Evolutionary conservation across 768 basidiomycete genomes (phyloP).

Genomic region (Tylopilus balloui): DNA sequence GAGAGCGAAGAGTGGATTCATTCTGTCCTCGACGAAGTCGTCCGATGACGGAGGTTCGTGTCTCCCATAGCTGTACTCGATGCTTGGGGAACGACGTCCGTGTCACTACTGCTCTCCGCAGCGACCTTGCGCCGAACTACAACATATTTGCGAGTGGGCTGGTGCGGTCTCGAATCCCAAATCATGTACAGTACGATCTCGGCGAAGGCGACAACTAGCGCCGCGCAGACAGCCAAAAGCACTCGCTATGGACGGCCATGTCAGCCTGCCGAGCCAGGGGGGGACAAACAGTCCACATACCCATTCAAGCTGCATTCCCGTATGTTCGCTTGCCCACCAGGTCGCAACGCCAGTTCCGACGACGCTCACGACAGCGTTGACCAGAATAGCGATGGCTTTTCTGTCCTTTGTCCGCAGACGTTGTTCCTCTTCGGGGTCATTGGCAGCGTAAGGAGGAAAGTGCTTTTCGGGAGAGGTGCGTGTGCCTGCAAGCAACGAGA

Average conservation of each 20-base stretch:
- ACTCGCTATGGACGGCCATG: constrained; percentile 41
- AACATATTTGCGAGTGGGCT: constrained; percentile 3
- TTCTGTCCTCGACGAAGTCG: not conserved
- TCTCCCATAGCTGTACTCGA: constrained; percentile 20
- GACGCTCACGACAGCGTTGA: constrained; percentile 71
- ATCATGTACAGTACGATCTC: constrained; percentile 70
- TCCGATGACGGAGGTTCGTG: constrained; percentile 21
- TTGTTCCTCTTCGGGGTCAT: constrained; percentile 45
- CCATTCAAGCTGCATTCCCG: constrained; percentile 71
- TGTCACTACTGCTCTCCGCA: constrained; percentile 2
- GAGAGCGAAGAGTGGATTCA: not conserved
- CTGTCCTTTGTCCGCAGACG: constrained; percentile 49
- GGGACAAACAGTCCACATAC: constrained; percentile 39
- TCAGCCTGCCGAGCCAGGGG: constrained; percentile 1
- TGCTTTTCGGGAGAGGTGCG: constrained; percentile 74
- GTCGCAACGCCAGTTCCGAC: constrained; percentile 60
- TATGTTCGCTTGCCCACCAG: constrained; percentile 67
- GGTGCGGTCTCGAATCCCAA: constrained; percentile 47
- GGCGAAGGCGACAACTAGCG: constrained; percentile 63
- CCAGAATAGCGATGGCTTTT: constrained; percentile 61
- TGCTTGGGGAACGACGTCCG: constrained; percentile 10
- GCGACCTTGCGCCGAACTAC: constrained; percentile 3
- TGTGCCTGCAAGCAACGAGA: constrained; percentile 72
- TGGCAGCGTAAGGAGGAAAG: constrained; percentile 49
- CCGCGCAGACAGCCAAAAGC: constrained; percentile 56